phyloP scores from a whole-genome alignment of 495 filamentous ascomycete genomes.

The Astrothelium subdiscretum region DNA sequence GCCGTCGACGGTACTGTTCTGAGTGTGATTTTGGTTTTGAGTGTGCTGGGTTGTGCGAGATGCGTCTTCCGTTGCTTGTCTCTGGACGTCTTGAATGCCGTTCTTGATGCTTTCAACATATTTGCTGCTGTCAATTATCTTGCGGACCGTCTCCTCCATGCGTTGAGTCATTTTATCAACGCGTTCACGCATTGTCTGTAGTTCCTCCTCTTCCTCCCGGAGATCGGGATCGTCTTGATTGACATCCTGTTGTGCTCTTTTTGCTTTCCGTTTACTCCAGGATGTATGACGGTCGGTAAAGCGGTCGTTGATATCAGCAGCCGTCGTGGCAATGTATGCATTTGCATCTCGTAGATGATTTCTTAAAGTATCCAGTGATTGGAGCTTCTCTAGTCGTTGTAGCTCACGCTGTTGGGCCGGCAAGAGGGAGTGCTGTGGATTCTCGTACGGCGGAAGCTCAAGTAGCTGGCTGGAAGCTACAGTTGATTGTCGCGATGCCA shows the following conservation, averaged over 20 bases:
- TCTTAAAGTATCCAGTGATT: slow-evolving; percentile 13
- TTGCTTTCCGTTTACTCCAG: slow-evolving; percentile 8
- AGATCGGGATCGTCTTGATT: slow-evolving; percentile 11
- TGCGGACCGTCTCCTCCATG: slow-evolving; percentile 28
- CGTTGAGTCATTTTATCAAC: slow-evolving; percentile 25
- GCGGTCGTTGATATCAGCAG: slow-evolving; percentile 25
- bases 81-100: neutral
- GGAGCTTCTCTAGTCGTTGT: neutral
- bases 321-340: slow-evolving; percentile 11
- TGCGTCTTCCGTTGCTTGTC: slow-evolving; percentile 12
- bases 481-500: neutral
- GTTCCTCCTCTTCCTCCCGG: slow-evolving; percentile 7
- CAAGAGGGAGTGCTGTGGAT: slow-evolving; percentile 24
- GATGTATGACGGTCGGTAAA: slow-evolving; percentile 5
- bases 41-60: slow-evolving; percentile 14
- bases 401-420: slow-evolving; percentile 20
- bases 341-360: slow-evolving; percentile 17
- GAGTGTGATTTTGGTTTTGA: slow-evolving; percentile 8
- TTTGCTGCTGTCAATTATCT: slow-evolving; percentile 24
- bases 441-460: slow-evolving; percentile 24
- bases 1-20: slow-evolving; percentile 6
- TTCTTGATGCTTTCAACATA: slow-evolving; percentile 16
- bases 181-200: slow-evolving; percentile 18
- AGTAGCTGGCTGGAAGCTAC: neutral
- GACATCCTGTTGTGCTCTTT: slow-evolving; percentile 4